Evolutionary conservation across 2,329 filamentous ascomycete species (phyloP).

Genomic region (Ophiostoma tasmaniense): DNA sequence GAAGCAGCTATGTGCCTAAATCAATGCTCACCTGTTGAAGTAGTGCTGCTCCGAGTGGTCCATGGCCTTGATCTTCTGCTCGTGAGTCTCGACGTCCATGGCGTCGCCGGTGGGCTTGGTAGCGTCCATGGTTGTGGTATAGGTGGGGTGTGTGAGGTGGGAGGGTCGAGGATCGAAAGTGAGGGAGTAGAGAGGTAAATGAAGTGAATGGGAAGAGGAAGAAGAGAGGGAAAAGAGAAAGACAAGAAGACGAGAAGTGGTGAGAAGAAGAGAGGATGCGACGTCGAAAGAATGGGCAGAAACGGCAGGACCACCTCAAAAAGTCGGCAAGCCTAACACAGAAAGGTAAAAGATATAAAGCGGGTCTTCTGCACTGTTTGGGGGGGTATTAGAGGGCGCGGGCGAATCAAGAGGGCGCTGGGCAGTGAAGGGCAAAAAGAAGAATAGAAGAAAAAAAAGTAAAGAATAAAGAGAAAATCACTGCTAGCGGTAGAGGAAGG

Average conservation of each 20-base stretch:
- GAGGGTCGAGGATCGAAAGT: background rate
- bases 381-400: slow-evolving; percentile 1
- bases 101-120: slow-evolving; percentile 27
- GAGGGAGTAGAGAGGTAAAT: background rate
- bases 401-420: background rate
- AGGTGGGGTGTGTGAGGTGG: background rate
- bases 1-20: background rate
- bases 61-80: slow-evolving; percentile 60
- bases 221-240: background rate
- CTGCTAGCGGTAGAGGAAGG: background rate
- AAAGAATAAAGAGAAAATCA: slow-evolving; percentile 1
- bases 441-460: background rate
- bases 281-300: background rate
- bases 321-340: slow-evolving; percentile 1
- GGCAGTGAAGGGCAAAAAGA: slow-evolving; percentile 5
- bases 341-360: background rate
- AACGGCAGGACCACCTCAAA: background rate
- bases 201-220: background rate
- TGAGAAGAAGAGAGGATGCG: background rate
- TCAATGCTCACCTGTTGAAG: slow-evolving; percentile 73
- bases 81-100: slow-evolving; percentile 52
- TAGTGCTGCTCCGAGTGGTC: slow-evolving; percentile 97
- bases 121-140: slow-evolving; percentile 3
- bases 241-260: background rate
- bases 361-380: background rate